These are phyloP conservation scores for Monotropa hypopitys DNA, from an alignment of 179 eudicot species.

Conservation along the genomic window DNA sequence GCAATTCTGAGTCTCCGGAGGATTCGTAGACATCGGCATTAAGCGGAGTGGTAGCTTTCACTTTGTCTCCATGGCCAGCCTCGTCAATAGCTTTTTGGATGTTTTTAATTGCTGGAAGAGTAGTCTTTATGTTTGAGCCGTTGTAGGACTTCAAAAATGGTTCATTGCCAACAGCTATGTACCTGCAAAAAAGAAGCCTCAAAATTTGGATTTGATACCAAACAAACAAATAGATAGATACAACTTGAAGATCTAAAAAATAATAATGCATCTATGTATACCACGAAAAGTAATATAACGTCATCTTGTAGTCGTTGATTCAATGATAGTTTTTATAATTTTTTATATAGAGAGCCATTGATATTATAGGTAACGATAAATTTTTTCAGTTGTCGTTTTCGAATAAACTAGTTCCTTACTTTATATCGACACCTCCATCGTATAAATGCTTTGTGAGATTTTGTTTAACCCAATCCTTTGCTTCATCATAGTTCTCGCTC, in stretches of 20 bases:
- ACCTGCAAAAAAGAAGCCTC: constrained; percentile 25
- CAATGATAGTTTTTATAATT: no score
- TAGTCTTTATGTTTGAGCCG: constrained; percentile 28
- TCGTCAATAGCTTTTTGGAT: constrained; percentile 61
- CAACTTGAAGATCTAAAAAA: background rate
- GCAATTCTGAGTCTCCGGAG: constrained; percentile 14
- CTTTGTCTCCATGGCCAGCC: constrained; percentile 31
- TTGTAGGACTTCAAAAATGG: constrained; percentile 64
- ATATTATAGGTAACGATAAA: no score
- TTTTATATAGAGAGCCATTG: no score
- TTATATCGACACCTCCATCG: constrained; percentile 49
- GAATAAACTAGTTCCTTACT: constrained; percentile 21
- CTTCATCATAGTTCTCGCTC: constrained; percentile 23
- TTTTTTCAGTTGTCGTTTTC: background rate
- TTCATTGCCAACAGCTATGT: constrained; percentile 83
- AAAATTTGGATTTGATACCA: no score
- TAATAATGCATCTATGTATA: no score
- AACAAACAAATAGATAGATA: background rate
- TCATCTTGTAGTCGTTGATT: no score
- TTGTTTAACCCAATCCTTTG: constrained; percentile 56
- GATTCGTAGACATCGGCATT: constrained; percentile 81
- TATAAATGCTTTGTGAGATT: constrained; percentile 36
- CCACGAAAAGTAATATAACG: no score
- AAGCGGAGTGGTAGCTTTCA: constrained; percentile 61
- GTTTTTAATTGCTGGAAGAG: constrained; percentile 61